Percentiles rank a stretch among this genome's conserved stretches.
Conservation (phyloP, 2,329 filamentous ascomycete species). For the Penicillium sp. region DNA sequence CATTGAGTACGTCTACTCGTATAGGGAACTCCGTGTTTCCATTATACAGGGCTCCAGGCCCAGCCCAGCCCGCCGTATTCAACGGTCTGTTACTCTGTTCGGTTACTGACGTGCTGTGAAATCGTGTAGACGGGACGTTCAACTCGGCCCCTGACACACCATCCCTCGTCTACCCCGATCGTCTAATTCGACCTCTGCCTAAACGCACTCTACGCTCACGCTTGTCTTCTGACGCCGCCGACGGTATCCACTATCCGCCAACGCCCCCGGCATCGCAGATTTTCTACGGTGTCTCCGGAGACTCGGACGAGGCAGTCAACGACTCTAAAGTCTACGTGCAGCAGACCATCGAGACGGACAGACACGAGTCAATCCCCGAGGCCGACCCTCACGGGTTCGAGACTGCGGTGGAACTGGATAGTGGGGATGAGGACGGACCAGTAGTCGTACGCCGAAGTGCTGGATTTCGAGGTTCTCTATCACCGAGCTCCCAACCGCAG, state of each 20-base stretch:
- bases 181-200: slow-evolving; percentile 87
- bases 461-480: slow-evolving; percentile 39
- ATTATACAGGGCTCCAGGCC: slow-evolving; percentile 11
- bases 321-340: slow-evolving; percentile 44
- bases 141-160: slow-evolving; percentile 60
- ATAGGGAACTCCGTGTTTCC: slow-evolving; percentile 14
- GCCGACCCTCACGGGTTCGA: slow-evolving; percentile 45
- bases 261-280: slow-evolving; percentile 65
- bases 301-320: slow-evolving; percentile 50
- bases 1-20: slow-evolving; percentile 39
- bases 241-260: slow-evolving; percentile 75
- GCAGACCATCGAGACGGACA: slow-evolving; percentile 40
- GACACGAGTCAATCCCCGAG: slow-evolving; percentile 37
- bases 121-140: slow-evolving; percentile 45
- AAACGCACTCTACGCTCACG: slow-evolving; percentile 82
- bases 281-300: slow-evolving; percentile 66
- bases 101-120: slow-evolving; percentile 36
- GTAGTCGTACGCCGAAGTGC: slow-evolving; percentile 41
- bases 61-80: slow-evolving; percentile 8
- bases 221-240: slow-evolving; percentile 76
- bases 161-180: slow-evolving; percentile 77
- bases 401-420: slow-evolving; percentile 54
- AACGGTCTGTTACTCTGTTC: slow-evolving; percentile 26
- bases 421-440: slow-evolving; percentile 56
- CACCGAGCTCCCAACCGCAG: slow-evolving; percentile 27